A percentile compares a stretch with the other conserved stretches of the same genome.
Evolutionary conservation across 2,329 filamentous ascomycete species (phyloP).

Genomic region (Trichoderma lentiforme): DNA sequence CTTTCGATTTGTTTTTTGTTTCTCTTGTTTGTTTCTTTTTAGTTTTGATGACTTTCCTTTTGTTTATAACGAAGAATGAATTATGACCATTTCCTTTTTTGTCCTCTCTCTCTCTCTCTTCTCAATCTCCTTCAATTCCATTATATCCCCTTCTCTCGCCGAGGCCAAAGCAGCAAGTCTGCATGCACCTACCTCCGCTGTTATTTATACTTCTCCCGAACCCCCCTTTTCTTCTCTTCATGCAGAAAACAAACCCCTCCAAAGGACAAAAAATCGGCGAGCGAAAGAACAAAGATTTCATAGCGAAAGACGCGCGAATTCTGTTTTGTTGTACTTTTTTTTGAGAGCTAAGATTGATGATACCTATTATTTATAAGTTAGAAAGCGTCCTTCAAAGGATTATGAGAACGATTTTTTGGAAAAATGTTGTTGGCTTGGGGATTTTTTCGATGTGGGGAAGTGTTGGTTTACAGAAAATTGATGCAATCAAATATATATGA

Average conservation of each 20-base stretch:
- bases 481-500: conserved; percentile 3
- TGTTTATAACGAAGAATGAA: conserved; percentile 11
- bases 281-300: background rate
- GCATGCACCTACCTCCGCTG: background rate
- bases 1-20: background rate
- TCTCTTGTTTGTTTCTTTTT: background rate
- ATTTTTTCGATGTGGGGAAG: background rate
- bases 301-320: background rate
- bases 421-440: background rate
- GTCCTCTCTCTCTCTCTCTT: conserved; percentile 21
- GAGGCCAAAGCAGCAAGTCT: background rate
- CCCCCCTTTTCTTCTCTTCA: background rate
- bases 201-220: background rate
- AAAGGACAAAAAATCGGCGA: background rate
- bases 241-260: background rate
- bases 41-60: conserved; percentile 16
- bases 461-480: background rate
- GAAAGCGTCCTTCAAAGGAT: conserved; percentile 19
- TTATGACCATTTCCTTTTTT: conserved; percentile 8
- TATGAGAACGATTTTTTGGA: background rate
- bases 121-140: conserved; percentile 4
- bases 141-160: conserved; percentile 9
- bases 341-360: conserved; percentile 3
- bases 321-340: background rate
- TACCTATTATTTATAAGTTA: conserved; percentile 10